phyloP scores from a whole-genome alignment of 306 rosid species.

The Trifolium subterraneum region DNA sequence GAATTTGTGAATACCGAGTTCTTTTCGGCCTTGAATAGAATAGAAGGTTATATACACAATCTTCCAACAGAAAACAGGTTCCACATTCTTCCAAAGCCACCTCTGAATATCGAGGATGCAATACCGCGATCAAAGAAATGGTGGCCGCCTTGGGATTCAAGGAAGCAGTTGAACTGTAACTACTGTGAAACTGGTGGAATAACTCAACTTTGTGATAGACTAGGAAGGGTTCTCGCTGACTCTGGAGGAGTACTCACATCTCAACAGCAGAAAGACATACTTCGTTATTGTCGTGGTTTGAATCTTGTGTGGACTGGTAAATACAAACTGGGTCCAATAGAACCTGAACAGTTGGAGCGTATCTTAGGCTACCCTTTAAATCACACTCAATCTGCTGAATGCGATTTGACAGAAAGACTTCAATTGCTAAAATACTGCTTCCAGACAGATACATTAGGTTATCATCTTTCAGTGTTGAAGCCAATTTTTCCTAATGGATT shows the following conservation, averaged over 20 bases:
- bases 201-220: conserved; percentile 66
- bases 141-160: conserved; percentile 96
- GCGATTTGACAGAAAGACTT: conserved; percentile 63
- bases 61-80: conserved; percentile 80
- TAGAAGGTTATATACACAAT: conserved; percentile 89
- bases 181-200: conserved; percentile 65
- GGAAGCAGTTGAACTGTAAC: conserved; percentile 71
- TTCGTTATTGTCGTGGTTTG: conserved; percentile 59
- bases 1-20: conserved; percentile 68
- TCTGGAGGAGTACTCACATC: conserved; percentile 57
- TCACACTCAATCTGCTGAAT: conserved; percentile 64
- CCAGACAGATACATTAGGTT: conserved; percentile 85
- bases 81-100: conserved; percentile 63
- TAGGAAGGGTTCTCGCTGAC: conserved; percentile 54
- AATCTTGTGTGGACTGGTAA: conserved; percentile 84
- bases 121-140: conserved; percentile 72
- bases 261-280: conserved; percentile 69
- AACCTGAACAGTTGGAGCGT: conserved; percentile 69
- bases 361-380: conserved; percentile 79
- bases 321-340: conserved; percentile 60
- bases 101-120: conserved; percentile 76
- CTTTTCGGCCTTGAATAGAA: conserved; percentile 79
- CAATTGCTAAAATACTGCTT: conserved; percentile 65
- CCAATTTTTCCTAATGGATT: conserved; percentile 70
- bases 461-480: conserved; percentile 76